Evolutionary conservation across 768 basidiomycete species (phyloP).

Genomic region (Agrocybe chaxingu): DNA sequence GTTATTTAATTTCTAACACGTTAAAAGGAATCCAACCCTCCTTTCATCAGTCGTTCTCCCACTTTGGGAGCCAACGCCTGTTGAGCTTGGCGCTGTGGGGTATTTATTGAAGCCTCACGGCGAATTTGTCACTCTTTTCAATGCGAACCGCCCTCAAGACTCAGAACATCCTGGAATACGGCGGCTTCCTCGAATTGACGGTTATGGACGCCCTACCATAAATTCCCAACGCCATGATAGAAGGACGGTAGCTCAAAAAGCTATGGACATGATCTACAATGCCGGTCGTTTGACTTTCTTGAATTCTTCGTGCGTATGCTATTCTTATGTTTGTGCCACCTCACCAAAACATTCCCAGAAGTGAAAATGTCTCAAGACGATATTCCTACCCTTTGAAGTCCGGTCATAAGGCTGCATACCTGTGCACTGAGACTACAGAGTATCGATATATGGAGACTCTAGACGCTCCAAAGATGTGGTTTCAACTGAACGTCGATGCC

Average conservation of each 20-base stretch:
- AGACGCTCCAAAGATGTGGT: slow-evolving; percentile 69
- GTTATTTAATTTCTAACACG: slow-evolving; percentile 19
- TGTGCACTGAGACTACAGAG: slow-evolving; percentile 68
- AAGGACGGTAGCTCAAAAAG: slow-evolving; percentile 52
- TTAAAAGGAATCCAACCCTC: slow-evolving; percentile 4
- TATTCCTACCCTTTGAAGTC: slow-evolving; percentile 59
- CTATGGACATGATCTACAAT: slow-evolving; percentile 23
- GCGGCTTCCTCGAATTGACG: slow-evolving; percentile 55
- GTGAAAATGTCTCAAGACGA: slow-evolving; percentile 45
- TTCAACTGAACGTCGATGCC: slow-evolving; percentile 61
- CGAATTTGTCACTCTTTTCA: slow-evolving; percentile 72
- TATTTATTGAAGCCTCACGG: slow-evolving; percentile 69
- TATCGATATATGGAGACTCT: slow-evolving; percentile 66
- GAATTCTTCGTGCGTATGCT: slow-evolving; percentile 32
- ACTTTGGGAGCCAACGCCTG: slow-evolving; percentile 66
- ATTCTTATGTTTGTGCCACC: neutral
- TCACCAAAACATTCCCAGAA: slow-evolving; percentile 11
- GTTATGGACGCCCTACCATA: slow-evolving; percentile 56
- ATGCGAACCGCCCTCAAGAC: slow-evolving; percentile 54
- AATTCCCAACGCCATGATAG: slow-evolving; percentile 53
- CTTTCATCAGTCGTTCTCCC: slow-evolving; percentile 52
- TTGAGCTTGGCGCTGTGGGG: slow-evolving; percentile 74
- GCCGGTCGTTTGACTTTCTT: slow-evolving; percentile 10
- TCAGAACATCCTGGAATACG: slow-evolving; percentile 39
- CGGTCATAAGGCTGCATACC: slow-evolving; percentile 62